A percentile compares a stretch with the other conserved stretches of the same genome.
Evolutionary conservation across 2,329 filamentous ascomycete genomes (phyloP).

Genomic region (Hypoxylon sp.): DNA sequence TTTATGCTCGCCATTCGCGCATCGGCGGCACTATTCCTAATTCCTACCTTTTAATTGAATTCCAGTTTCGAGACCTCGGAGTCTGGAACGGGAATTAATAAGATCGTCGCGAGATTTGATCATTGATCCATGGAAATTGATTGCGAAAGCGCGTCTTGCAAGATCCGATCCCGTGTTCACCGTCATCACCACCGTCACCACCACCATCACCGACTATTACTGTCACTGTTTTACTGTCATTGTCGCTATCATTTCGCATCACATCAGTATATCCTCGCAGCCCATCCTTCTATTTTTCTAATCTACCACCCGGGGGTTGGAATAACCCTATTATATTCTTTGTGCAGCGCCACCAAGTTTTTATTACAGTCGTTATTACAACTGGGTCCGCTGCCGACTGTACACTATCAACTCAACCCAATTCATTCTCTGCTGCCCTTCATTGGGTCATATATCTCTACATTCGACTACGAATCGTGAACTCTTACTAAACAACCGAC

Average conservation of each 20-base stretch:
- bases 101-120: constrained; percentile 37
- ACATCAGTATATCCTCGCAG: constrained; percentile 16
- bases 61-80: constrained; percentile 34
- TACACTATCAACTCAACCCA: constrained; percentile 1
- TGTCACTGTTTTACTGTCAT: neutral
- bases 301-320: neutral
- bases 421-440: constrained; percentile 3
- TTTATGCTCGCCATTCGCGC: constrained; percentile 36
- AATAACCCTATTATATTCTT: constrained; percentile 24
- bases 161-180: constrained; percentile 18
- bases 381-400: neutral
- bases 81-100: constrained; percentile 37
- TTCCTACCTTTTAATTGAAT: constrained; percentile 56
- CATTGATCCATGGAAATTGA: constrained; percentile 27
- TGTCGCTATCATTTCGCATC: neutral
- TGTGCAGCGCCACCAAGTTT: constrained; percentile 4
- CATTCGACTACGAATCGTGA: constrained; percentile 2
- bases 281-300: neutral
- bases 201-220: neutral
- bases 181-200: neutral
- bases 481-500: neutral
- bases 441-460: neutral
- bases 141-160: constrained; percentile 39
- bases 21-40: constrained; percentile 50
- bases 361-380: constrained; percentile 8